Percentiles rank a stretch among this genome's conserved stretches.
Conservation (phyloP, 2,329 filamentous ascomycete genomes). For the Alternaria metachromatica region DNA sequence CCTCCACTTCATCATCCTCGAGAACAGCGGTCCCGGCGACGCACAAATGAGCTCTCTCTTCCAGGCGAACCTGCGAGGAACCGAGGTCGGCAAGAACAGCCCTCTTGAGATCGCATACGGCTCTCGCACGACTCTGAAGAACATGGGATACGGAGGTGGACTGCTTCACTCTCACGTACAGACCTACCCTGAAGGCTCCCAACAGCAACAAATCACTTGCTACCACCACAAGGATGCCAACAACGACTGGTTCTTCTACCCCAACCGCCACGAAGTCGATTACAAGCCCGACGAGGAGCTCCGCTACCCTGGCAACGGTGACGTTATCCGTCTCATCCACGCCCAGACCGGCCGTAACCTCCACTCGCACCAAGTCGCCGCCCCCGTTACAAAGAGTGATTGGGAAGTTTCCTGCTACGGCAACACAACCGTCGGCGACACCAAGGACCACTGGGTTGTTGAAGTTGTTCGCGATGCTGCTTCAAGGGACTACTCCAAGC, state of each 20-base stretch:
- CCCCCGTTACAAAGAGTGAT: constrained; percentile 87
- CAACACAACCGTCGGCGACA: constrained; percentile 92
- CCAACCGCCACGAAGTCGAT: constrained; percentile 78
- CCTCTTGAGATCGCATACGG: constrained; percentile 90
- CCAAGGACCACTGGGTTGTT: constrained; percentile 96
- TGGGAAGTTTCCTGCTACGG: constrained; percentile 96
- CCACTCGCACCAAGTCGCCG: constrained; percentile 89
- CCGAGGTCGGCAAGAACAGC: constrained; percentile 91
- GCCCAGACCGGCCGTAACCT: constrained; percentile 95
- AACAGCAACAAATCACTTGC: constrained; percentile 96
- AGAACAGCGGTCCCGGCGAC: constrained; percentile 93
- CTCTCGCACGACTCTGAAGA: constrained; percentile 92
- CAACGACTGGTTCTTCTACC: constrained; percentile 99
- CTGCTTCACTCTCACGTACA: constrained; percentile 96
- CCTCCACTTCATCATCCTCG: constrained; percentile 90
- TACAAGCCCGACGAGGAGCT: constrained; percentile 75
- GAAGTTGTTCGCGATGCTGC: constrained; percentile 91
- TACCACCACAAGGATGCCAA: constrained; percentile 99
- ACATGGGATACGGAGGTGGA: constrained; percentile 98
- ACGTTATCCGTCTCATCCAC: constrained; percentile 86
- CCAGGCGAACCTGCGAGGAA: constrained; percentile 94
- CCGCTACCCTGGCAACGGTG: constrained; percentile 77
- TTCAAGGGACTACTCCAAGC: constrained; percentile 80
- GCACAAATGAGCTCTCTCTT: constrained; percentile 99
- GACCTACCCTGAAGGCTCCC: constrained; percentile 91